Conservation (phyloP, 2,329 filamentous ascomycete species). For the Fusarium sp. region DNA sequence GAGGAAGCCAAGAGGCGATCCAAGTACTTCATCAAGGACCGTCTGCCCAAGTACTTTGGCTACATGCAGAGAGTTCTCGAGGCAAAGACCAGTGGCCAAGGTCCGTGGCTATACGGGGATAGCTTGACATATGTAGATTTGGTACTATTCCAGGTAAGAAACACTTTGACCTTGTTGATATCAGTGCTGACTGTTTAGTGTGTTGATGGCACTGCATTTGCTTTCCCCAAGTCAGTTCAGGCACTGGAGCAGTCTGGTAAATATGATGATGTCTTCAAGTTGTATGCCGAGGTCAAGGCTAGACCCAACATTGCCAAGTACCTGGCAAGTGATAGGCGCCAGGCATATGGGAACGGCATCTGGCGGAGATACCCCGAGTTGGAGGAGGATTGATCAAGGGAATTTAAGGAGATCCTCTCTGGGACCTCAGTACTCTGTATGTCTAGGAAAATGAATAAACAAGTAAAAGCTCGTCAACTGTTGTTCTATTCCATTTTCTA, state of each 20-base stretch:
- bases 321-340: slow-evolving; percentile 72
- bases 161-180: not conserved
- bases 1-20: slow-evolving; percentile 70
- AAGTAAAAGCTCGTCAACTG: not conserved
- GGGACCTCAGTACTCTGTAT: not conserved
- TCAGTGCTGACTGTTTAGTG: slow-evolving; percentile 49
- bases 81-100: slow-evolving; percentile 65
- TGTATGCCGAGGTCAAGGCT: slow-evolving; percentile 73
- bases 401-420: not conserved
- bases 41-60: slow-evolving; percentile 78
- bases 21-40: slow-evolving; percentile 67
- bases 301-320: slow-evolving; percentile 76
- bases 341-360: slow-evolving; percentile 73
- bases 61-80: slow-evolving; percentile 77
- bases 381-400: slow-evolving; percentile 58
- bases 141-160: slow-evolving; percentile 75
- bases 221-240: slow-evolving; percentile 76
- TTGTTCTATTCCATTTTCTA: not conserved
- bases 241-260: slow-evolving; percentile 66
- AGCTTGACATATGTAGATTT: slow-evolving; percentile 78
- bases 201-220: slow-evolving; percentile 70
- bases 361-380: slow-evolving; percentile 81
- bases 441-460: not conserved
- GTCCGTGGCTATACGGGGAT: slow-evolving; percentile 75
- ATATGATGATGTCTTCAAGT: slow-evolving; percentile 71